Conservation (phyloP, 345 rosid species). For the Ceriops zippeliana region DNA sequence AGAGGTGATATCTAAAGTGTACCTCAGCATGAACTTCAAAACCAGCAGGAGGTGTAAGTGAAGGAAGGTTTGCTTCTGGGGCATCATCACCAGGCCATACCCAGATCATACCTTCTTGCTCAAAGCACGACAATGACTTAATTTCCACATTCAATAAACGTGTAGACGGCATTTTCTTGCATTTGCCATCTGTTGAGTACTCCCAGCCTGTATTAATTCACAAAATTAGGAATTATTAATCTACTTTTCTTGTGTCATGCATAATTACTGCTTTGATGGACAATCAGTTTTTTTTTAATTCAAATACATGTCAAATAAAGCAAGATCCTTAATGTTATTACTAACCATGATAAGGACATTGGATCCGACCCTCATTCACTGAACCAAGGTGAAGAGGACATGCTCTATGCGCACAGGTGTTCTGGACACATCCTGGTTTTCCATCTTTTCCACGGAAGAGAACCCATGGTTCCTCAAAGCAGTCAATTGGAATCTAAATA, state of each 20-base stretch:
- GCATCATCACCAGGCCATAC: slow-evolving; percentile 93
- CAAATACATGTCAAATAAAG: slow-evolving; percentile 1
- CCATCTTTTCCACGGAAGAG: slow-evolving; percentile 89
- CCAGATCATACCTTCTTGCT: slow-evolving; percentile 97
- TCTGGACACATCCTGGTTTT: slow-evolving; percentile 86
- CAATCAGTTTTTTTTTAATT: not conserved
- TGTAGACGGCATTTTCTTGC: slow-evolving; percentile 95
- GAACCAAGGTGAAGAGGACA: slow-evolving; percentile 98
- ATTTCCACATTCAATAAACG: slow-evolving; percentile 59
- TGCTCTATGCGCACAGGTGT: slow-evolving; percentile 96
- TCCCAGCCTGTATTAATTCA: slow-evolving; percentile 74
- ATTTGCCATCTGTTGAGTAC: slow-evolving; percentile 89
- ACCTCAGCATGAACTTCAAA: slow-evolving; percentile 96
- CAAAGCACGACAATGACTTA: slow-evolving; percentile 79
- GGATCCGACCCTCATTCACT: slow-evolving; percentile 85
- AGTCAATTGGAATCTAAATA: slow-evolving; percentile 82
- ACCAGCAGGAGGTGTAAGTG: slow-evolving; percentile 81
- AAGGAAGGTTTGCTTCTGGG: slow-evolving; percentile 68
- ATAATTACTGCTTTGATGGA: not conserved
- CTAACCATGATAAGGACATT: slow-evolving; percentile 98
- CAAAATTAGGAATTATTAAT: slow-evolving; percentile 14
- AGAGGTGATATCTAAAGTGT: slow-evolving; percentile 8
- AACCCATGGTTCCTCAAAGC: slow-evolving; percentile 97
- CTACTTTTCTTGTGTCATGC: not conserved
- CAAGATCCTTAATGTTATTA: slow-evolving; percentile 13